These are phyloP conservation scores for Penstemon barbatus DNA, from an alignment of 257 asterid species.

Conservation along the genomic window DNA sequence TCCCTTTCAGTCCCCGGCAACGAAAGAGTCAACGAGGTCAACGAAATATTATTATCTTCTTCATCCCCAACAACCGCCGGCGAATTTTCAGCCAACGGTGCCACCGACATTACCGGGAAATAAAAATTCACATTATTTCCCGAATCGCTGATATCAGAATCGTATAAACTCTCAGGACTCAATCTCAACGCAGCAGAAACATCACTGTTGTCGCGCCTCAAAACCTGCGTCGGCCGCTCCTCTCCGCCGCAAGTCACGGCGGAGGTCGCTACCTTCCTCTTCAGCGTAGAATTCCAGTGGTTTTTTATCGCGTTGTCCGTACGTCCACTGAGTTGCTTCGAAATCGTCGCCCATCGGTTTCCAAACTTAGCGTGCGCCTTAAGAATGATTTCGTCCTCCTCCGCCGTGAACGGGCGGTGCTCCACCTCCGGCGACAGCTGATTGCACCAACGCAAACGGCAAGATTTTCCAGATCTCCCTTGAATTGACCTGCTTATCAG, in stretches of 20 bases:
- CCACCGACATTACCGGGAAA: constrained; percentile 16
- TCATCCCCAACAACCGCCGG: constrained; percentile 9
- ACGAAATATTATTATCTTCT: constrained; percentile 21
- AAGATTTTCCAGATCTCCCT: constrained; percentile 61
- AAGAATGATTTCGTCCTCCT: constrained; percentile 49
- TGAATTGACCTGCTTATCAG: constrained; percentile 44
- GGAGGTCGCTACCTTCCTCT: constrained; percentile 26
- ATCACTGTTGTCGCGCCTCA: constrained; percentile 36
- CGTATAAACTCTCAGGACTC: constrained; percentile 26
- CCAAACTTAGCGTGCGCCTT: constrained; percentile 43
- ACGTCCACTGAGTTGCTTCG: constrained; percentile 41
- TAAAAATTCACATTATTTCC: constrained; percentile 4
- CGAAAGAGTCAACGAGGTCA: constrained; percentile 45
- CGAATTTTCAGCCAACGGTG: constrained; percentile 17
- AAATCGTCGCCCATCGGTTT: constrained; percentile 49
- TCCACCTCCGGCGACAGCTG: constrained; percentile 60
- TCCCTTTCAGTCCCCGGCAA: constrained; percentile 35
- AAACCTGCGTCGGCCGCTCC: constrained; percentile 34
- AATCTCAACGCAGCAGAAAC: constrained; percentile 32
- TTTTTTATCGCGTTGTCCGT: constrained; percentile 55
- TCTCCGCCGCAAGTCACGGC: constrained; percentile 4
- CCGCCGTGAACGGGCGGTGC: constrained; percentile 47
- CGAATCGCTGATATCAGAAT: constrained; percentile 32
- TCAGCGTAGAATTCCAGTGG: constrained; percentile 54
- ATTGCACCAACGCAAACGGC: constrained; percentile 58